Base-by-base conservation (phyloP, 163 green algal species). In the Trebouxia gelatinosa region DNA sequence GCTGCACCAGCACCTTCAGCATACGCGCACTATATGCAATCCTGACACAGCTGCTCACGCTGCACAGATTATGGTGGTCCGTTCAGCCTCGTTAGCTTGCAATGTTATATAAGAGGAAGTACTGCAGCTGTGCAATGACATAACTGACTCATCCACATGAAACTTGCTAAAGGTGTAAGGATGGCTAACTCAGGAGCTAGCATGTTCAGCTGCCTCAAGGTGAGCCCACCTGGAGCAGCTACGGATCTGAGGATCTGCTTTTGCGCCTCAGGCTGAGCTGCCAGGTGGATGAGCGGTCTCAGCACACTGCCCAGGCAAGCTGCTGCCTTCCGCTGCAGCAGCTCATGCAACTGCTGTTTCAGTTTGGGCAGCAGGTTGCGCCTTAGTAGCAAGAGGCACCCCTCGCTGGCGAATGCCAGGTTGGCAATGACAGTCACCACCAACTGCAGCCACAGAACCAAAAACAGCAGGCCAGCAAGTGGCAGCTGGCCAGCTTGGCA, bases 221-320 rank as follows among this genome's bases (percentile, higher is more conserved):
- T n/a, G n/a, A n/a, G n/a, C n/a, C n/a, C n/a, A 43, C 66, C 66
- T 7, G 85, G 78, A 2, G 82, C 85, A 7, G 51, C 48, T 9
- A 57, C 54, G 1, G 78, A 62, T 1, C 48, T 58, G 23, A 89
- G 85, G 67, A 90, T 46, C 3, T 79, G 79, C 37, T 78, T 80
- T 68, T 87, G 83, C 28, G 83, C 85, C 26, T 85, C 82, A 2
- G 74, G 26, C 39, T 70, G 77, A 2, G 74, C 81, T 6, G 85
- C 76, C 5, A 89, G 32, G 39, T 75, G 81, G 26, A 77, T 51
- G 21, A 90, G 77, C 46, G 85, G n/a, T 72, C 81, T 75, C 35
- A 87, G 70, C 64, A 85, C 26, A 2, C 64, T 54, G 0, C 34
- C 51, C n/a, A 82, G 50, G 51, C 35, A 13, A 54, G 31, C 51